Percentiles rank a stretch among this genome's conserved stretches.
Evolutionary conservation across 2,329 filamentous ascomycete species (phyloP).

Genomic region (Fusarium sp.): DNA sequence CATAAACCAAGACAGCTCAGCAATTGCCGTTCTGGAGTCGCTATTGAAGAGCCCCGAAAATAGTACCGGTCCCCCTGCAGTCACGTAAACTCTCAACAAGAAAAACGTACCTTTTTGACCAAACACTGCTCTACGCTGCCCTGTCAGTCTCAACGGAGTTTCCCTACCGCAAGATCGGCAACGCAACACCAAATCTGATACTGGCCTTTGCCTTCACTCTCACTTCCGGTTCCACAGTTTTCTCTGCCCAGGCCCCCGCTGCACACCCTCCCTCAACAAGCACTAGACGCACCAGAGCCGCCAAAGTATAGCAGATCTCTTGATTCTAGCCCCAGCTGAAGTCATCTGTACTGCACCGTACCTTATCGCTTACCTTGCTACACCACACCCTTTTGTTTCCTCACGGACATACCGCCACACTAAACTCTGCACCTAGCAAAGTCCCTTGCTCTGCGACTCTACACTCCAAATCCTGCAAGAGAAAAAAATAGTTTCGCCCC

Average conservation of each 20-base stretch:
- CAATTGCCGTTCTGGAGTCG: conserved; percentile 46
- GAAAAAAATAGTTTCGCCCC: conserved; percentile 29
- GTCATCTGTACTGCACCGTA: conserved; percentile 24
- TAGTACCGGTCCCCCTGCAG: conserved; percentile 39
- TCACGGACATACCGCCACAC: conserved; percentile 50
- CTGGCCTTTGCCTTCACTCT: conserved; percentile 15
- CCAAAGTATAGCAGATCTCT: conserved; percentile 35
- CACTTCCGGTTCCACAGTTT: conserved; percentile 37
- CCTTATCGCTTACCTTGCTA: conserved; percentile 27
- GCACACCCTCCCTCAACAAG: conserved; percentile 33
- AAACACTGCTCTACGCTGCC: conserved; percentile 12
- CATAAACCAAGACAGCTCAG: not conserved
- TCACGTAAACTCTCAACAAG: conserved; percentile 34
- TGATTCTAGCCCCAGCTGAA: conserved; percentile 41
- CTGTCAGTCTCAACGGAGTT: conserved; percentile 25
- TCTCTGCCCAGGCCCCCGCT: conserved; percentile 31
- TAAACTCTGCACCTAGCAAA: conserved; percentile 46
- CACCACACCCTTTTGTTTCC: conserved; percentile 39
- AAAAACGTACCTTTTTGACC: conserved; percentile 13
- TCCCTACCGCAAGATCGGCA: conserved; percentile 37
- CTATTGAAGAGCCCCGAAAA: conserved; percentile 47
- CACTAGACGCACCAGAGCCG: conserved; percentile 32
- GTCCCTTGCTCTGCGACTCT: conserved; percentile 41
- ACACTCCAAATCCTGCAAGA: conserved; percentile 20
- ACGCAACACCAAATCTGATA: conserved; percentile 17